phyloP scores from a whole-genome alignment of 768 basidiomycete genomes.

The Clavulina sp. region DNA sequence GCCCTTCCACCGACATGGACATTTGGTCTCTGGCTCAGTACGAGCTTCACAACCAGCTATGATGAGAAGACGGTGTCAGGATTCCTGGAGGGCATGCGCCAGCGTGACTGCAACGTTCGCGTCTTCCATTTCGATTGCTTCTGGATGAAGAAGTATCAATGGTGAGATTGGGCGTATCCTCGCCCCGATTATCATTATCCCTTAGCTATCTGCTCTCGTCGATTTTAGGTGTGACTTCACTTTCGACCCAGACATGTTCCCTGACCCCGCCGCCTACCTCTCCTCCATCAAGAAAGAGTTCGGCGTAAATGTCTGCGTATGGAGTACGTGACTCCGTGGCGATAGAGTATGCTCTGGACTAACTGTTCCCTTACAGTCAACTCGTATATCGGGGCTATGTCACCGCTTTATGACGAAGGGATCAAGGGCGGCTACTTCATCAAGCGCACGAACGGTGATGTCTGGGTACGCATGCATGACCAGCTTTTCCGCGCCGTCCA shows the following conservation, averaged over 20 bases:
- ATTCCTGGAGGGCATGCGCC: conserved; percentile 54
- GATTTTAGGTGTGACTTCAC: conserved; percentile 46
- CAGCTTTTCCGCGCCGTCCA: no score
- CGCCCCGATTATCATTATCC: not conserved
- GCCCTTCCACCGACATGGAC: conserved; percentile 54
- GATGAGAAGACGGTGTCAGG: conserved; percentile 45
- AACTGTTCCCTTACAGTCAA: conserved; percentile 25
- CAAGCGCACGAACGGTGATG: conserved; percentile 42
- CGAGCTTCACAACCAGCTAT: conserved; percentile 53
- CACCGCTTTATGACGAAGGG: conserved; percentile 52
- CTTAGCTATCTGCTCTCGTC: not conserved
- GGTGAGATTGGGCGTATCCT: conserved; percentile 5
- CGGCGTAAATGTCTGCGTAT: conserved; percentile 54
- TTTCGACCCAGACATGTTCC: conserved; percentile 61
- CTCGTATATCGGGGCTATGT: conserved; percentile 53
- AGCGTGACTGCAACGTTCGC: conserved; percentile 41
- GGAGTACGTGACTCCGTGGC: conserved; percentile 31
- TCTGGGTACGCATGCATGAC: no score
- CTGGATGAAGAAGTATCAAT: conserved; percentile 13
- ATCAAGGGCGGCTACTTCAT: conserved; percentile 52
- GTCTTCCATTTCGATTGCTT: conserved; percentile 58
- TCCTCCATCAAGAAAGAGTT: conserved; percentile 26
- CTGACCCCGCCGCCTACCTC: conserved; percentile 44
- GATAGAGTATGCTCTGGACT: not conserved
- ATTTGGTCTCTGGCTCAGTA: conserved; percentile 62